phyloP scores from a whole-genome alignment of 768 basidiomycete genomes.

The Leucogyrophana mollusca region DNA sequence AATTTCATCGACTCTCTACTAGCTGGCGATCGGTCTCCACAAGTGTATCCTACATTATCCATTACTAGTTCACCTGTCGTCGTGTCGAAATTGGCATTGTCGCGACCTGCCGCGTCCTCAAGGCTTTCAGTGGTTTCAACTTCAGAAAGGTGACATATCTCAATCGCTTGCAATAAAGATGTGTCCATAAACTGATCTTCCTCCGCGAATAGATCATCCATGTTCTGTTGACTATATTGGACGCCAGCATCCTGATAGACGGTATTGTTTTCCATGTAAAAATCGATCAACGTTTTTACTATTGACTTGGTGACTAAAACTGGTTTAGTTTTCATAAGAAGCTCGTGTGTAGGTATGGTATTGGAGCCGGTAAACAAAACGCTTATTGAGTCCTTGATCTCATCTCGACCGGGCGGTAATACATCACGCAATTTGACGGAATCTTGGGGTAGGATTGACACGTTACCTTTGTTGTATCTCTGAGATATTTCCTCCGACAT shows the following conservation, averaged over 20 bases:
- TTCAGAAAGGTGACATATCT: neutral
- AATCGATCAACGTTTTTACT: neutral
- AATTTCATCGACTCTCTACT: conserved; percentile 2
- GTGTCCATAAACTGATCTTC: neutral
- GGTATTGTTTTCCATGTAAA: neutral
- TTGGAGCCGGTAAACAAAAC: neutral
- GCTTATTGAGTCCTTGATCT: neutral
- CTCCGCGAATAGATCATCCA: neutral
- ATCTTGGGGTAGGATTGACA: neutral
- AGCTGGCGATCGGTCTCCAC: neutral
- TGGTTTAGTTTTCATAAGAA: neutral
- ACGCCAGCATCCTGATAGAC: neutral
- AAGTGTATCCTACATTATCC: neutral
- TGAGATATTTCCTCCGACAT: neutral
- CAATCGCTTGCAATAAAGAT: neutral
- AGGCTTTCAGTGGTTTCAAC: too few species aligned
- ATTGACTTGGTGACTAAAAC: neutral
- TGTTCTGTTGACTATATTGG: neutral
- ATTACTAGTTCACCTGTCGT: neutral
- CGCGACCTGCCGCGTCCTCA: too few species aligned
- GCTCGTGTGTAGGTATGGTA: neutral
- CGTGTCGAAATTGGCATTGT: too few species aligned
- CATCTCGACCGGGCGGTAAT: neutral
- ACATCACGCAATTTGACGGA: neutral
- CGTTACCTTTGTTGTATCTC: neutral